A percentile compares a stretch with the other conserved stretches of the same genome.
Evolutionary conservation across 2,329 filamentous ascomycete genomes (phyloP).

Genomic region (Microdochium paspali): DNA sequence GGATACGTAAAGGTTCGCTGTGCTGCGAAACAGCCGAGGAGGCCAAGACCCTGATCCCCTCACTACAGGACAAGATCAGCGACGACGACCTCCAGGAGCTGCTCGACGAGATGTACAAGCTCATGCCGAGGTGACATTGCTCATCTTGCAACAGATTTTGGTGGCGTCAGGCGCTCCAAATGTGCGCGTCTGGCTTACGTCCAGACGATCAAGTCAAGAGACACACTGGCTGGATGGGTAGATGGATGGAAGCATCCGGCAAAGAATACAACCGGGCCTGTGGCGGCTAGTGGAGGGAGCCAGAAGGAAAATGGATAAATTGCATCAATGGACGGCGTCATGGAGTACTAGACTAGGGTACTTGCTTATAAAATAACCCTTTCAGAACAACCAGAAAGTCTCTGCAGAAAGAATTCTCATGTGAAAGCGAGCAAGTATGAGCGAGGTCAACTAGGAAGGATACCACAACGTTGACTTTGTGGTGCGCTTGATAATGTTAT

Average conservation of each 20-base stretch:
- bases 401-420: neutral
- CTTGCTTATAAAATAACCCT: neutral
- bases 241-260: neutral
- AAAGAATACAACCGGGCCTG: too few relatives aligned
- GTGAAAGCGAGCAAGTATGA: neutral
- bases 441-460: too few relatives aligned
- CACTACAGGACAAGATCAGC: conserved; percentile 75
- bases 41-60: conserved; percentile 92
- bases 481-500: too few relatives aligned
- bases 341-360: neutral
- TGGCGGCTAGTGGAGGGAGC: too few relatives aligned
- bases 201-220: too few relatives aligned
- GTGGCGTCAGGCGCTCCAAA: too few relatives aligned
- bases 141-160: neutral
- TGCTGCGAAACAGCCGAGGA: conserved; percentile 92
- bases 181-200: neutral
- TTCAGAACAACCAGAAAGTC: neutral
- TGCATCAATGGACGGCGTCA: conserved; percentile 1
- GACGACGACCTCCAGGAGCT: conserved; percentile 84
- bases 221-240: neutral
- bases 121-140: conserved; percentile 25
- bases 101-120: conserved; percentile 82
- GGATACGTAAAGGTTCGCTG: conserved; percentile 57
- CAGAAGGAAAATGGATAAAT: neutral
- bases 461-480: too few relatives aligned